phyloP scores from a whole-genome alignment of 768 basidiomycete genomes.

The Tricholoma bakamatsutake region DNA sequence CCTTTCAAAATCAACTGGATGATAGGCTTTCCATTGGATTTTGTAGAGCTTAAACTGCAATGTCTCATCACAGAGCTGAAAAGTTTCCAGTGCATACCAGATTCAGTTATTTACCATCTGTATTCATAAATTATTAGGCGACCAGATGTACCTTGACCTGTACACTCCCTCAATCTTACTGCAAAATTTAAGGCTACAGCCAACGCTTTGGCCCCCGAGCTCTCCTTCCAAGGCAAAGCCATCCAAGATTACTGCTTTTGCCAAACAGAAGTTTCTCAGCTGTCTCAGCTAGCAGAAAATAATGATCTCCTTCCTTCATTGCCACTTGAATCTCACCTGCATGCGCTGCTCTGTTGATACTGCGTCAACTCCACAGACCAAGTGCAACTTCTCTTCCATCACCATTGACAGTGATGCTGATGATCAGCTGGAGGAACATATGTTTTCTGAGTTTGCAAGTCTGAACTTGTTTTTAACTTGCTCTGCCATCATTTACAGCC shows the following conservation, averaged over 20 bases:
- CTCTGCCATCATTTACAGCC: neutral
- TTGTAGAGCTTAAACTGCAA: slow-evolving; percentile 4
- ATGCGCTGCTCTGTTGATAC: neutral
- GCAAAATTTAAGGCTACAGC: neutral
- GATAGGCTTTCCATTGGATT: slow-evolving; percentile 2
- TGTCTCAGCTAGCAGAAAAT: neutral
- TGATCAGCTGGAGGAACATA: neutral
- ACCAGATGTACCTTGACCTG: neutral
- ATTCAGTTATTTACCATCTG: neutral
- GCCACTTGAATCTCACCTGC: neutral
- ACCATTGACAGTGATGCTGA: neutral
- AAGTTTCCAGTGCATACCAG: neutral
- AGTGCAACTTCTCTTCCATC: neutral
- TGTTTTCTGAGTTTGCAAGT: neutral
- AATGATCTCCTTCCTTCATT: neutral
- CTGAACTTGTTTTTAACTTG: neutral
- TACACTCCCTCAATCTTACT: neutral
- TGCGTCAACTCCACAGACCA: neutral
- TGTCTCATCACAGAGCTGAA: slow-evolving; percentile 1
- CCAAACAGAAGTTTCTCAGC: neutral
- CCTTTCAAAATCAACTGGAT: neutral
- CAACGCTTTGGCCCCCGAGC: neutral
- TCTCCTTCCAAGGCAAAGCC: neutral
- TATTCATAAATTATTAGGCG: neutral
- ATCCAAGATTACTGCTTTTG: neutral